Evolutionary conservation across 2,329 filamentous ascomycete genomes (phyloP).

Genomic region (Fusarium camptoceras): DNA sequence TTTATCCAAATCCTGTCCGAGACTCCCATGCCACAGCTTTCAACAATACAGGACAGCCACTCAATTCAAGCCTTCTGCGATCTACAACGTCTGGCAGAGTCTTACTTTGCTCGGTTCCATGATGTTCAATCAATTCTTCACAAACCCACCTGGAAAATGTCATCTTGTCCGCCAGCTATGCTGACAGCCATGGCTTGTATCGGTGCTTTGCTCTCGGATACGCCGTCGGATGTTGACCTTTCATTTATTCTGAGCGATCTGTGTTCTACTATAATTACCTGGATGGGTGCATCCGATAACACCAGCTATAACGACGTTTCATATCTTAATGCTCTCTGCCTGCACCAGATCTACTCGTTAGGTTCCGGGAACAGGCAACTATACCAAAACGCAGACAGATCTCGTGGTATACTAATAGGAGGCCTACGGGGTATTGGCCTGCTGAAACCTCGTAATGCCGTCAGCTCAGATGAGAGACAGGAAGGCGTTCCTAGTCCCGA

Average conservation of each 20-base stretch:
- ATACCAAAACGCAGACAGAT: background rate
- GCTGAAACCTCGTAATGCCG: background rate
- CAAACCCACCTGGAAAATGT: background rate
- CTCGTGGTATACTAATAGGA: background rate
- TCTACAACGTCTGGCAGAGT: background rate
- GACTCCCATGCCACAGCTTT: background rate
- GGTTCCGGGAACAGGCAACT: background rate
- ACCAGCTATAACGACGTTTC: background rate
- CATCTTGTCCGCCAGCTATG: background rate
- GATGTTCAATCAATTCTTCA: conserved; percentile 1
- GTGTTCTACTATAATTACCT: conserved; percentile 1
- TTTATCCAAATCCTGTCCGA: background rate
- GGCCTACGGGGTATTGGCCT: background rate
- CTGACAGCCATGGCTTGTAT: background rate
- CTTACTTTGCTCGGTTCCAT: background rate
- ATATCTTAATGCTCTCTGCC: background rate
- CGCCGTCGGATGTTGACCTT: background rate
- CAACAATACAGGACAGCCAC: fast-evolving
- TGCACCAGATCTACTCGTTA: background rate
- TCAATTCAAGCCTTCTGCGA: background rate
- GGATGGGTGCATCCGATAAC: background rate
- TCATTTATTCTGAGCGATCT: background rate
- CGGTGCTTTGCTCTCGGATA: background rate
- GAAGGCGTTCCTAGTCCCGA: background rate
- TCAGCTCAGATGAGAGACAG: background rate